These are phyloP conservation scores for Drechslerella stenobrocha DNA, from an alignment of 2,329 filamentous ascomycete genomes.

Conservation along the genomic window DNA sequence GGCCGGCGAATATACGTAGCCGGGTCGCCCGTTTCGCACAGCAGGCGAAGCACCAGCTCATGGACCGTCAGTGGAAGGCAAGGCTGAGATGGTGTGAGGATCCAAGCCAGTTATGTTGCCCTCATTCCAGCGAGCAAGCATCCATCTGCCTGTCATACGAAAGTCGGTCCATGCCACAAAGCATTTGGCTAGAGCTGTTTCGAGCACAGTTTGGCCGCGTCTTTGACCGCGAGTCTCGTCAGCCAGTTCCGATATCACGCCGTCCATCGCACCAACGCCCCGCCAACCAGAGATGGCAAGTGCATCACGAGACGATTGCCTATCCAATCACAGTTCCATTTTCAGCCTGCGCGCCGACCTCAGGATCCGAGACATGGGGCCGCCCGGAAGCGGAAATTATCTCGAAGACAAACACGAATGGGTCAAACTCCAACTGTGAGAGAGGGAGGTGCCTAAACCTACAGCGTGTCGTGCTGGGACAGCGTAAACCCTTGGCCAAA, in stretches of 20 bases:
- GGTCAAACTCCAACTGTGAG: too few species aligned
- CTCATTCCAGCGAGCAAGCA: neutral
- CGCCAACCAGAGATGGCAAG: slow-evolving; percentile 38
- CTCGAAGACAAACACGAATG: too few species aligned
- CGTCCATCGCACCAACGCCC: slow-evolving; percentile 17
- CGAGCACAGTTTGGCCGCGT: neutral
- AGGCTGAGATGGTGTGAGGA: slow-evolving; percentile 30
- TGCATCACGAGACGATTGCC: slow-evolving; percentile 39
- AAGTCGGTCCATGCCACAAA: neutral
- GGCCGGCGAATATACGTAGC: slow-evolving; percentile 13
- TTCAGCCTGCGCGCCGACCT: slow-evolving; percentile 8
- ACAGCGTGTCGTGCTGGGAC: too few species aligned
- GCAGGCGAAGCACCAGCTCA: too few species aligned
- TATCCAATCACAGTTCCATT: slow-evolving; percentile 30
- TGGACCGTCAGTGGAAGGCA: too few species aligned
- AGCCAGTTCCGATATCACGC: slow-evolving; percentile 40
- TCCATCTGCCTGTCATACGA: neutral
- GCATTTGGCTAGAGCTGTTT: neutral
- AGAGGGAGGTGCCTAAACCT: too few species aligned
- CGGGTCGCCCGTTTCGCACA: neutral
- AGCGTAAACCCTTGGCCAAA: too few species aligned
- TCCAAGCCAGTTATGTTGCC: slow-evolving; percentile 17
- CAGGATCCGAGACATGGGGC: neutral
- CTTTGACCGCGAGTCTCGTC: slow-evolving; percentile 3
- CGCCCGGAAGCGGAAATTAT: neutral